Evolutionary conservation across 805 yeast species (phyloP), one percentile per base, ranked within the genome.

Genomic region (Spencermartinsiella europaea): DNA sequence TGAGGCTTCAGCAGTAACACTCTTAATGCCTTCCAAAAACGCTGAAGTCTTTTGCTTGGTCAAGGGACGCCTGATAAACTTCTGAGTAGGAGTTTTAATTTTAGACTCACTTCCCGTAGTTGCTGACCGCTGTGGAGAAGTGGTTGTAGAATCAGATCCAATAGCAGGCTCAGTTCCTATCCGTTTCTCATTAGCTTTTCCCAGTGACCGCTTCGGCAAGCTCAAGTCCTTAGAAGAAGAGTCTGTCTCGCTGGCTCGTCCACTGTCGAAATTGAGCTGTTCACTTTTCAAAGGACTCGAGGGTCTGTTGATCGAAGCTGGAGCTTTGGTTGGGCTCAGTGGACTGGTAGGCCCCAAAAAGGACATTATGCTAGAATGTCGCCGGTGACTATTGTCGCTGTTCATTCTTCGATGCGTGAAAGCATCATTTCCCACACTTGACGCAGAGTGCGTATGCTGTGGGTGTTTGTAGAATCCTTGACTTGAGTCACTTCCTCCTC

Each of bases 11-110:
- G 96, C 95, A 0, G 84, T 74, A 14, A 86, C 74, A 16, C 68
- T 72, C 55, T 88, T 74, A 37, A 93, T 85, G 4, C 99, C 99
- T 67, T 93, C 99, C 38, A 60, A 52, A 52, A 71, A 70, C 3
- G 74, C 74, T 4, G 72, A 64, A 1, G 73, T 72, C 34, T 69
- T 61, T 46, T 68, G 67, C 48, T 64, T 63, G 12, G 54, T 33
- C 33, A 55, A 38, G 12, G 42, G 21, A 21, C 38, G 42, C 17
- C 51, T 21, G 19, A 64, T 41, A 33, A 78, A 73, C 44, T 76
- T 48, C 49, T 57, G 75, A 2, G 81, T 70, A 8, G 82, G 73
- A 4, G 79, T 72, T 5, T 19, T 21, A 8, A 19, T 19, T 16
- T 12, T 21, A 10, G 38, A 17, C 14, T 15, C 42, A 21, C 15